Percentiles rank a stretch among this genome's conserved stretches.
Conservation (phyloP, 2,329 filamentous ascomycete species). For the Claviceps pazoutovae region DNA sequence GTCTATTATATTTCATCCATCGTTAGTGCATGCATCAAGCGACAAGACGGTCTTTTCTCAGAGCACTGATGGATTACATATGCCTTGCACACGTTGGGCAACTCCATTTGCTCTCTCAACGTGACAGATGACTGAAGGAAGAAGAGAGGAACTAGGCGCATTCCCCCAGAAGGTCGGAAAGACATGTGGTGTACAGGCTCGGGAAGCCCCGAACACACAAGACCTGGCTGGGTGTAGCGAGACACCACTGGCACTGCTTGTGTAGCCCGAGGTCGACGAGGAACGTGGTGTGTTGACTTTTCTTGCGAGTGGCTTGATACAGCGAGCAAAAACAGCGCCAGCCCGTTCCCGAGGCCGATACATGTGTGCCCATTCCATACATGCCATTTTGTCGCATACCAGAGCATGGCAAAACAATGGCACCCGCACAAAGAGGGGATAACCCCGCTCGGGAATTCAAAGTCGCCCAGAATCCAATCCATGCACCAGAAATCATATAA, state of each 20-base stretch:
- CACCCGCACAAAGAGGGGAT: constrained; percentile 1
- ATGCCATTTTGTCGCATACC: constrained; percentile 3
- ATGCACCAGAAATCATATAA: neutral
- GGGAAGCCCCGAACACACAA: neutral
- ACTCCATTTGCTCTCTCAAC: neutral
- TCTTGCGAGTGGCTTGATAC: neutral
- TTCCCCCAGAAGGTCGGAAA: neutral
- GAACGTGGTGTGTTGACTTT: no score
- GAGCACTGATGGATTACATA: neutral
- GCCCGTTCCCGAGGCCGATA: neutral
- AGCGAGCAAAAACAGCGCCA: neutral
- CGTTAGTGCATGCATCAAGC: constrained; percentile 2
- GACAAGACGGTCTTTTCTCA: neutral
- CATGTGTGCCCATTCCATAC: constrained; percentile 1
- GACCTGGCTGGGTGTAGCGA: no score
- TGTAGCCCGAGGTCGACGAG: no score
- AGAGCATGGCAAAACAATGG: constrained; percentile 3
- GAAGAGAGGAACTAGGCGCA: neutral
- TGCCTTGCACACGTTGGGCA: neutral
- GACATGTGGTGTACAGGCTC: neutral
- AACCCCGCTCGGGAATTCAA: no score
- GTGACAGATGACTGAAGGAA: neutral
- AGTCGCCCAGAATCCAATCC: neutral
- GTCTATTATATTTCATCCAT: neutral
- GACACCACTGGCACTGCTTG: no score